phyloP scores from a whole-genome alignment of 2,329 filamentous ascomycete genomes.

The Exophiala alcalophila region DNA sequence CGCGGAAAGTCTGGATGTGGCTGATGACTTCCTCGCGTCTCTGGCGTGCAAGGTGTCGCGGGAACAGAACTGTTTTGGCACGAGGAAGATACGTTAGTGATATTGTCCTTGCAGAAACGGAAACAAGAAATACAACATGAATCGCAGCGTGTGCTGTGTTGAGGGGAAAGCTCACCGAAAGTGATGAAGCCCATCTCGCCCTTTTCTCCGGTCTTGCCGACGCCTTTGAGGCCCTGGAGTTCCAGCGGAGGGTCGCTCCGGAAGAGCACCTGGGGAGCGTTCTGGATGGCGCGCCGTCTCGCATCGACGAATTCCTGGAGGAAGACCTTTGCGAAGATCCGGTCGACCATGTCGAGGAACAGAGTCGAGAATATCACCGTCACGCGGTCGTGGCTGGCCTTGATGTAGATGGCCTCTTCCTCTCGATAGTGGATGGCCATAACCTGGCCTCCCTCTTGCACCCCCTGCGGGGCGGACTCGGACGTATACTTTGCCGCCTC shows the following conservation, averaged over 20 bases:
- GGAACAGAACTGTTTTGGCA: slow-evolving; percentile 76
- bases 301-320: slow-evolving; percentile 98
- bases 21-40: slow-evolving; percentile 93
- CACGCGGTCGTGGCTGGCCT: slow-evolving; percentile 93
- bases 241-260: slow-evolving; percentile 91
- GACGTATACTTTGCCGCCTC: slow-evolving; percentile 89
- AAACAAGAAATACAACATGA: too few species aligned
- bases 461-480: slow-evolving; percentile 87
- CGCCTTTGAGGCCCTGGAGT: slow-evolving; percentile 79
- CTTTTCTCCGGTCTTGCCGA: slow-evolving; percentile 65
- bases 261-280: slow-evolving; percentile 96
- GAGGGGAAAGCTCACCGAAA: slow-evolving; percentile 66
- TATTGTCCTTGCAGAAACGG: too few species aligned
- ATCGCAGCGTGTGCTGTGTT: background rate
- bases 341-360: slow-evolving; percentile 95
- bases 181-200: slow-evolving; percentile 96
- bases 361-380: slow-evolving; percentile 99
- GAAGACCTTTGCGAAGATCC: slow-evolving; percentile 97
- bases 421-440: slow-evolving; percentile 98
- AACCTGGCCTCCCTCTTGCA: slow-evolving; percentile 83
- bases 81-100: too few species aligned
- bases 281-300: slow-evolving; percentile 89
- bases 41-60: slow-evolving; percentile 85
- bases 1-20: slow-evolving; percentile 98
- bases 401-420: slow-evolving; percentile 98